Percentiles rank a stretch among this genome's conserved stretches.
Conservation (phyloP, 495 filamentous ascomycete genomes). For the Massariosphaeria phaeospora region DNA sequence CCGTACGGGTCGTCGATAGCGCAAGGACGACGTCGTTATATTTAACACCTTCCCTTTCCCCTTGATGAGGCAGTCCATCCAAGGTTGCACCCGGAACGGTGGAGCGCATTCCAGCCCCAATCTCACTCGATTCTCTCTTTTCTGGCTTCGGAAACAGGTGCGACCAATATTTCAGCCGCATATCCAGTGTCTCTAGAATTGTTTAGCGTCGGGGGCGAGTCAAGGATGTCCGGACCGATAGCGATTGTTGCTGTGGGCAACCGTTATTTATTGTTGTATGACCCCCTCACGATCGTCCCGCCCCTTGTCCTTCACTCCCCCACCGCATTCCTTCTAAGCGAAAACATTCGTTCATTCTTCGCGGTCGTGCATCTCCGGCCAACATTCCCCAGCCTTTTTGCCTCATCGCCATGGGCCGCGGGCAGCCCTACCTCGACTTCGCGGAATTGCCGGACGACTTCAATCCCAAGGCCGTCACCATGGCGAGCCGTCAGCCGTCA, state of each 20-base stretch:
- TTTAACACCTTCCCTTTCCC: too few species aligned
- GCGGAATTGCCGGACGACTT: constrained; percentile 56
- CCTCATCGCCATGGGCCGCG: constrained; percentile 33
- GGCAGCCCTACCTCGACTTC: constrained; percentile 64
- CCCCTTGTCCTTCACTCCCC: constrained; percentile 17
- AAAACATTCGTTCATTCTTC: constrained; percentile 12
- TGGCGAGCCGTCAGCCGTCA: constrained; percentile 59
- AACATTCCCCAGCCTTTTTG: constrained; percentile 25
- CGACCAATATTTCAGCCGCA: background rate
- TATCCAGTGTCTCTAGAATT: background rate
- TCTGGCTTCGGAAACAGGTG: too few species aligned
- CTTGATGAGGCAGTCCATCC: too few species aligned
- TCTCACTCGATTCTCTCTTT: too few species aligned
- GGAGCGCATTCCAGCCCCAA: too few species aligned
- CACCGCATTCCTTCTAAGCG: constrained; percentile 28
- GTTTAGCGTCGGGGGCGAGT: background rate
- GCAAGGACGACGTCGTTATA: too few species aligned
- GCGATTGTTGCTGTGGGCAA: constrained; percentile 31
- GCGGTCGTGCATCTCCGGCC: constrained; percentile 11
- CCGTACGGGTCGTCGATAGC: too few species aligned
- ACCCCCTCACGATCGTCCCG: constrained; percentile 5
- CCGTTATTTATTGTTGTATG: constrained; percentile 18
- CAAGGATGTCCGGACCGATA: constrained; percentile 3
- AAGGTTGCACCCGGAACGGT: too few species aligned
- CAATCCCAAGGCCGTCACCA: constrained; percentile 76